Percentiles rank a stretch among this genome's conserved stretches.
phyloP scores from a whole-genome alignment of 2,329 filamentous ascomycete species.

The Pseudogymnoascus sp. region DNA sequence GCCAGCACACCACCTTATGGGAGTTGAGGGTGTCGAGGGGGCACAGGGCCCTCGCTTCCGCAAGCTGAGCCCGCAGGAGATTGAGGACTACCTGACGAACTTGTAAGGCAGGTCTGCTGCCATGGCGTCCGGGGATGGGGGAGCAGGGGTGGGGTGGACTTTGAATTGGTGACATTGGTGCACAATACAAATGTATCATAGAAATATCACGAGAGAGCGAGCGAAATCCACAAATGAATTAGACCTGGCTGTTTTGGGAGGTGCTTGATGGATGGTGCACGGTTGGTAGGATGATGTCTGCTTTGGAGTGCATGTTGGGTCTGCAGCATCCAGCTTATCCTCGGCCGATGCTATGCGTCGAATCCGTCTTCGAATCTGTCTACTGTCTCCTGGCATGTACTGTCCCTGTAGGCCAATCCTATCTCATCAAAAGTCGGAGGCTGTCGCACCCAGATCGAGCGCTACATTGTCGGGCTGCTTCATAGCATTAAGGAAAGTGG shows the following conservation, averaged over 20 bases:
- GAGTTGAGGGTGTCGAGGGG: constrained; percentile 80
- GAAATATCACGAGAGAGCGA: constrained; percentile 25
- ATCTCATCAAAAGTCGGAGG: too few species aligned
- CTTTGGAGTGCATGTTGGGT: not conserved
- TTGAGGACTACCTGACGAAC: constrained; percentile 98
- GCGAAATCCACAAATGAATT: constrained; percentile 13
- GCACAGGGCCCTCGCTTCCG: constrained; percentile 80
- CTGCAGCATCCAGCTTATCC: not conserved
- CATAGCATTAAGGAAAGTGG: not conserved
- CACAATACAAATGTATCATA: constrained; percentile 29
- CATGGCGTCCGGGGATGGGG: not conserved
- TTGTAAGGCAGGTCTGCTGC: constrained; percentile 49
- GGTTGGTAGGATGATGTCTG: not conserved
- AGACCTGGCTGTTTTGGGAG: constrained; percentile 24
- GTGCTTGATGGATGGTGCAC: constrained; percentile 27
- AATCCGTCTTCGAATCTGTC: too few species aligned
- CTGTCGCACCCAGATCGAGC: too few species aligned
- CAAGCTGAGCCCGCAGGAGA: constrained; percentile 94
- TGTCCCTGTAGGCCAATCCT: too few species aligned
- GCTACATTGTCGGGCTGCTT: not conserved
- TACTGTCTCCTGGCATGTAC: too few species aligned
- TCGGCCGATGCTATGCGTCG: not conserved
- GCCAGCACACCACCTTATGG: constrained; percentile 85
- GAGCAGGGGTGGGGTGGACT: not conserved
- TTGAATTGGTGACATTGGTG: not conserved